phyloP scores from a whole-genome alignment of 164 flowering plant species.

The Nymphaea thermarum region DNA sequence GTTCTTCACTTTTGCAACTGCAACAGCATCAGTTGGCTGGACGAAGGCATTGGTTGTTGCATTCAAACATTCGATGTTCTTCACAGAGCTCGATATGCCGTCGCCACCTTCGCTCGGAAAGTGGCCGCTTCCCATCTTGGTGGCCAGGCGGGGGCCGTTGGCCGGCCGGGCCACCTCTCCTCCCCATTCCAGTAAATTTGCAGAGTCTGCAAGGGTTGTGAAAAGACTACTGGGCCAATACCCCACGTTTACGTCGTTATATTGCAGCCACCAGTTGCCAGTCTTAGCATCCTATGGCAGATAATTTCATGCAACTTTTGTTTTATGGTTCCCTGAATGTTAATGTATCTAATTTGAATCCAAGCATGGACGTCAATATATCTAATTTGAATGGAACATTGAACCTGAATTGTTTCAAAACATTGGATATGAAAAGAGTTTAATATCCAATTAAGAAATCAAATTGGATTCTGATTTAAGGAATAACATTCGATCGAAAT shows the following conservation, averaged over 20 bases:
- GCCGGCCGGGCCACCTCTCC: background rate
- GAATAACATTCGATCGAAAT: no score
- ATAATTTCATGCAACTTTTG: no score
- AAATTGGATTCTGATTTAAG: no score
- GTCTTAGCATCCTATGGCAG: background rate
- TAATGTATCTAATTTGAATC: no score
- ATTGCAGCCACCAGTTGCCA: background rate
- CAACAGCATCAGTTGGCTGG: background rate
- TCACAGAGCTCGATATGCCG: background rate
- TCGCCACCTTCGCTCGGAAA: background rate
- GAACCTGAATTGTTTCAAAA: background rate
- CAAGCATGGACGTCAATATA: no score
- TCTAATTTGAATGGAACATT: no score
- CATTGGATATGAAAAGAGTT: no score
- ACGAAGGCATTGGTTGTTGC: background rate
- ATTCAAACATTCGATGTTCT: background rate
- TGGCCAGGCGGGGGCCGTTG: background rate
- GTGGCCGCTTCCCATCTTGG: background rate
- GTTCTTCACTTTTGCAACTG: background rate
- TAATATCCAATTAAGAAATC: no score
- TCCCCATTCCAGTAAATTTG: background rate
- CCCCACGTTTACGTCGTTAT: background rate
- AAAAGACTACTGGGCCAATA: background rate
- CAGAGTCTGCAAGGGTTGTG: background rate
- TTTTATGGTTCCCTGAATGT: no score